Base-by-base conservation (phyloP, 768 basidiomycete genomes). In the Ramaria rubella region DNA sequence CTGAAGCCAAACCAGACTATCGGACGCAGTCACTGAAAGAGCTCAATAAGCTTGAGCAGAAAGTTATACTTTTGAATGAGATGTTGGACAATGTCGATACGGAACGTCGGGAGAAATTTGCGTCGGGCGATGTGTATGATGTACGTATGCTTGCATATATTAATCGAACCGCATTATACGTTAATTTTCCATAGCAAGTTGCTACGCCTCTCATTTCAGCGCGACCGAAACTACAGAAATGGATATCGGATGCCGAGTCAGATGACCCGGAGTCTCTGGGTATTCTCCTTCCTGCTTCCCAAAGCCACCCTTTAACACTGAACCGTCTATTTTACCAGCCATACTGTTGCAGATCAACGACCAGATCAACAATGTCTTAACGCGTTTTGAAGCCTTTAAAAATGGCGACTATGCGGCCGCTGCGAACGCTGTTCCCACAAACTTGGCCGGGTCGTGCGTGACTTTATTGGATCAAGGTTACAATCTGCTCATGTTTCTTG, bases 321-420 rank as follows among this genome's bases (percentile, higher is more conserved):
- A 12, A 11, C 33, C 15, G 48, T 33, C 40, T 21, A 7, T 9
- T 14, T n/a, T 23, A 19, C 2, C 64, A 93, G 94, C 94, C 59
- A 92, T 92, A 2, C 87, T 96, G 68, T 75, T 99, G 17, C 83
- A 98, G 68, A 94, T 94, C 59, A 99, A 99, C 69, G 96, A 99
- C 70, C 90, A 96, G 65, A 94, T 99, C 71, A 99, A 99, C 72
- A 88, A 82, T 19, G 92, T 94, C 14, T 70, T 97, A 14, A 79
- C 81, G 27, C 87, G 95, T 23, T 97, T 94, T 67, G 93, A 97
- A 58, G 86, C 92, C 0, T 97, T 88, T 79, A 92, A 92, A 71
- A 83, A 81, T 57, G 96, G 96, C 50, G 94, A 99, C 71, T 94
- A 83, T 66, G 73, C 75, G 2, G 78, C 76, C 17, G 83, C 84